Evolutionary conservation across 2,329 filamentous ascomycete species (phyloP), one percentile per base, ranked within the genome.

Genomic region (Thelonectria olida): DNA sequence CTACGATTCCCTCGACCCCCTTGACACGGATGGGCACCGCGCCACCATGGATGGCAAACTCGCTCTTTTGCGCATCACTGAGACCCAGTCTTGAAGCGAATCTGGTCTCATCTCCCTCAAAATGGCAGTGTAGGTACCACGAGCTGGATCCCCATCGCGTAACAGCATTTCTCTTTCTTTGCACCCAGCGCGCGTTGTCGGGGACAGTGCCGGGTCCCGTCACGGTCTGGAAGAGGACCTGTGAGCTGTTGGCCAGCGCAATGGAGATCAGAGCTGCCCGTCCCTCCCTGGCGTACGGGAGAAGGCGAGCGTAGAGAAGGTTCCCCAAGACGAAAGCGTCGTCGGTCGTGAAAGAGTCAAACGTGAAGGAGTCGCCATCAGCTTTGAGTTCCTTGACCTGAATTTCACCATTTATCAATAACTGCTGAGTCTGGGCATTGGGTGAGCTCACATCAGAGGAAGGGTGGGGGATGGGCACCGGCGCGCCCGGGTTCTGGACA

Each of bases 41-140:
- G 20, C 92, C 92, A 0, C 92, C 92, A 75, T 94, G 91, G 63
- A 93, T 91, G 1, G 91, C 91, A 79, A 91, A 95, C 28, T 85
- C 80, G 54, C 83, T 81, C 2, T 83, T 84, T 15, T 82, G 81
- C 50, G 83, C 84, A 39, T 79, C 77, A 6, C 85, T 83, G 71
- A 94, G 79, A 31, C 84, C 88, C 72, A 86, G 91, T 73, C 90
- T 90, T 28, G 82, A 81, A 17, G 83, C 82, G 75, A 95, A 93
- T 3, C 78, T 80, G 22, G 73, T 79, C 78, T 93, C 89, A 64
- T 93, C 84, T 10, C 86, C 86, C 1, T 71, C 73, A 65, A 88
- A 88, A 79, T 92, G 92, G 75, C 87, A 85, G 63, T 85, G 82
- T 85, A 93, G 85, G 60, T 87, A 85, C 90, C 90, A 94, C 4